A percentile compares a stretch with the other conserved stretches of the same genome.
Evolutionary conservation across 2,329 filamentous ascomycete species (phyloP).

Genomic region (Verticillium zaregamsianum): DNA sequence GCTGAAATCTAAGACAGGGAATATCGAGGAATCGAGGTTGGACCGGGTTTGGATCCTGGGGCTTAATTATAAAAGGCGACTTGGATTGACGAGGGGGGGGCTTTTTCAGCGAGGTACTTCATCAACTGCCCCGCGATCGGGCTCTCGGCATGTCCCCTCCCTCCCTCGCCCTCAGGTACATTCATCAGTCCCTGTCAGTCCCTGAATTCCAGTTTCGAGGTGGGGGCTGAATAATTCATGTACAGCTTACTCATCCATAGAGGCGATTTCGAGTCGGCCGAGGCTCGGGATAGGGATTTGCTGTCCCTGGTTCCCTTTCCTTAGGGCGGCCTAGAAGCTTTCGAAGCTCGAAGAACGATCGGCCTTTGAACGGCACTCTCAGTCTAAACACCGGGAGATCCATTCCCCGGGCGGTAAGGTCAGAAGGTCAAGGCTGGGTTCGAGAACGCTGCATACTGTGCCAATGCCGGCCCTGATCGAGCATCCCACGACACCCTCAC

Average conservation of each 20-base stretch:
- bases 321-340: background rate
- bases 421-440: background rate
- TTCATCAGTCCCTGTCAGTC: background rate
- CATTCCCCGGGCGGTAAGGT: background rate
- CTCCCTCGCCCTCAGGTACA: too few relatives aligned
- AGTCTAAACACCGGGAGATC: background rate
- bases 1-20: background rate
- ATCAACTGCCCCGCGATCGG: background rate
- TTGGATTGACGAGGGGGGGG: background rate
- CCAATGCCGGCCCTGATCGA: background rate
- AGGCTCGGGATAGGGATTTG: background rate
- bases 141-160: background rate
- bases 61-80: background rate
- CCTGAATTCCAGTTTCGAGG: background rate
- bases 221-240: background rate
- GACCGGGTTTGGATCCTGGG: background rate
- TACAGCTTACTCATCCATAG: background rate
- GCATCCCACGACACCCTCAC: background rate
- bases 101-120: background rate
- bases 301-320: background rate
- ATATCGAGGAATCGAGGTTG: background rate
- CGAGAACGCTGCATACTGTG: background rate
- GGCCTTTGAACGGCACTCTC: background rate
- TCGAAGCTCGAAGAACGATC: background rate
- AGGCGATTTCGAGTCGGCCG: background rate